Percentiles rank a stretch among this genome's conserved stretches.
phyloP scores from a whole-genome alignment of 192 early-diverging fungal species.

The Coemansia umbellata region DNA sequence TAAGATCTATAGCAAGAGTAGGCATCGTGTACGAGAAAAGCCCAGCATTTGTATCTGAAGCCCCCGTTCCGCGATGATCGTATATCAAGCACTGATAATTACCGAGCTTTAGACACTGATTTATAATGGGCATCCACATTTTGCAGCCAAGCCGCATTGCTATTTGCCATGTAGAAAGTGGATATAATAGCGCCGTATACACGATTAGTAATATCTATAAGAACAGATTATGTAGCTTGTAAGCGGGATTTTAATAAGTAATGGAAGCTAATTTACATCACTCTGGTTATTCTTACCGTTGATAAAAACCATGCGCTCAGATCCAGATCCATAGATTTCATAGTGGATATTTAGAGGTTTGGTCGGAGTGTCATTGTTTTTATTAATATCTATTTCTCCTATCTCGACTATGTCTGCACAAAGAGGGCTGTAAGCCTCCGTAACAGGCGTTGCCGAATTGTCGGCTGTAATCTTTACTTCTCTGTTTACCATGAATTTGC shows the following conservation, averaged over 20 bases:
- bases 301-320: conserved; percentile 26
- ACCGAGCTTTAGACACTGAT: conserved; percentile 56
- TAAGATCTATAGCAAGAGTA: conserved; percentile 55
- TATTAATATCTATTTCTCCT: conserved; percentile 21
- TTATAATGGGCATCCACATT: conserved; percentile 45
- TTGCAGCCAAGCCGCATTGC: conserved; percentile 44
- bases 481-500: no score
- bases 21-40: conserved; percentile 13
- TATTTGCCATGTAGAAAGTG: no score
- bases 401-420: conserved; percentile 29
- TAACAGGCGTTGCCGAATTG: conserved; percentile 18
- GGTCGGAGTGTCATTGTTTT: neutral
- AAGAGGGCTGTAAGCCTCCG: conserved; percentile 34
- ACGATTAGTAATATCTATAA: no score
- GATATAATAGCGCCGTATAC: no score
- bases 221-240: neutral
- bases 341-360: conserved; percentile 29
- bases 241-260: no score
- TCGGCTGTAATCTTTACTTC: neutral
- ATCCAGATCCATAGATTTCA: conserved; percentile 33
- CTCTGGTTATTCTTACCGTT: conserved; percentile 36
- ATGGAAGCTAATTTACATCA: no score
- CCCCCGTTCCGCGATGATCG: conserved; percentile 77
- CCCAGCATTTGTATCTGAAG: conserved; percentile 14
- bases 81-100: conserved; percentile 68